These are phyloP conservation scores for Caryopteris hybrid DNA, from an alignment of 305 asterid species.

Conservation along the genomic window DNA sequence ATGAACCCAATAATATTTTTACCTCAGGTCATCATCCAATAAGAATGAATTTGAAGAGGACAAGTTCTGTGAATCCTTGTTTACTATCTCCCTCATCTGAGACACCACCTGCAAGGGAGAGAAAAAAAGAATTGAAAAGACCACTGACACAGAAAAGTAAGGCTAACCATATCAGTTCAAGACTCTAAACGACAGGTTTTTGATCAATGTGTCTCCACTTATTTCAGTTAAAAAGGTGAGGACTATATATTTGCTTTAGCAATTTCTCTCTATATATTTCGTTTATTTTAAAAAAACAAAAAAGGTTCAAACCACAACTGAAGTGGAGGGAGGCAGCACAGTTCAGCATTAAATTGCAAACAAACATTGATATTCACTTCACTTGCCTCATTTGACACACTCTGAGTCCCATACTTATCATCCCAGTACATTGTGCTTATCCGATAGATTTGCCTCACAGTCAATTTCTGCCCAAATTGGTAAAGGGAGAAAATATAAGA, in stretches of 20 bases:
- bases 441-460: conserved; percentile 94
- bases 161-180: neutral
- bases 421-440: conserved; percentile 99
- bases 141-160: neutral
- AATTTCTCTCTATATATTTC: too few relatives aligned
- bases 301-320: too few relatives aligned
- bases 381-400: conserved; percentile 90
- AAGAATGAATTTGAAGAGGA: conserved; percentile 87
- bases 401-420: conserved; percentile 96
- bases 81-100: conserved; percentile 89
- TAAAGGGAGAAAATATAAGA: neutral
- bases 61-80: conserved; percentile 76
- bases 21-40: conserved; percentile 97
- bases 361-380: neutral
- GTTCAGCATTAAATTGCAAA: neutral
- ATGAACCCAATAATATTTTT: conserved; percentile 10
- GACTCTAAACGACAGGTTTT: neutral
- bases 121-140: conserved; percentile 17
- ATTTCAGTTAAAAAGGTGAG: neutral
- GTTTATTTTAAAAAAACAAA: too few relatives aligned
- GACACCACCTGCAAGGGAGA: conserved; percentile 71
- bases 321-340: neutral
- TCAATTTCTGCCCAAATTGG: conserved; percentile 55
- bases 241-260: neutral
- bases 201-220: neutral